phyloP scores from a whole-genome alignment of 2,329 filamentous ascomycete species.

The Fusarium zealandicum region DNA sequence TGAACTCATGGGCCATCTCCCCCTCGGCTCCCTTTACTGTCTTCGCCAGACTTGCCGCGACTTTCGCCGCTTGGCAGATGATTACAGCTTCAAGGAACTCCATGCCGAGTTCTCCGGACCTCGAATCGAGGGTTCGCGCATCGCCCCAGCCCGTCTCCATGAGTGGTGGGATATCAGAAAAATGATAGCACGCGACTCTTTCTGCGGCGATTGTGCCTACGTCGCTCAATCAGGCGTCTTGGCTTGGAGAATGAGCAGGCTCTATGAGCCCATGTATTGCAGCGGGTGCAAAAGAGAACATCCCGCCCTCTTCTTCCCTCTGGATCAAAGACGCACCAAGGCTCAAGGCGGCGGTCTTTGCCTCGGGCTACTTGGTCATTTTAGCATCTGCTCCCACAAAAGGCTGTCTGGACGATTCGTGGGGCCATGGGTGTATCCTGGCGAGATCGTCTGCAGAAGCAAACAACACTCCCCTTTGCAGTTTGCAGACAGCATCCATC shows the following conservation, averaged over 20 bases:
- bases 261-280: constrained; percentile 8
- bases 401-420: too few relatives aligned
- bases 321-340: neutral
- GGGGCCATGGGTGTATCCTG: too few relatives aligned
- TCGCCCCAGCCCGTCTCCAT: too few relatives aligned
- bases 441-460: neutral
- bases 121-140: too few relatives aligned
- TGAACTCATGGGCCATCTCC: too few relatives aligned
- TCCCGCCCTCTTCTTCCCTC: constrained; percentile 10
- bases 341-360: neutral
- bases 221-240: neutral
- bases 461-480: too few relatives aligned
- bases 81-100: too few relatives aligned
- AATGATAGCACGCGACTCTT: neutral
- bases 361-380: constrained; percentile 1
- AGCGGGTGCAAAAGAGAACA: neutral
- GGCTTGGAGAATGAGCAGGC: neutral
- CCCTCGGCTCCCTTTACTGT: too few relatives aligned
- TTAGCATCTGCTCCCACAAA: constrained; percentile 2
- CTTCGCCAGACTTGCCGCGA: too few relatives aligned
- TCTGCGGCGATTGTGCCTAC: neutral
- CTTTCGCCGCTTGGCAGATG: too few relatives aligned
- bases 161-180: too few relatives aligned
- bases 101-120: too few relatives aligned
- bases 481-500: neutral